Evolutionary conservation across 306 rosid species (phyloP), one percentile per base, ranked within the genome.

Genomic region (Gynostemma pentaphyllum): DNA sequence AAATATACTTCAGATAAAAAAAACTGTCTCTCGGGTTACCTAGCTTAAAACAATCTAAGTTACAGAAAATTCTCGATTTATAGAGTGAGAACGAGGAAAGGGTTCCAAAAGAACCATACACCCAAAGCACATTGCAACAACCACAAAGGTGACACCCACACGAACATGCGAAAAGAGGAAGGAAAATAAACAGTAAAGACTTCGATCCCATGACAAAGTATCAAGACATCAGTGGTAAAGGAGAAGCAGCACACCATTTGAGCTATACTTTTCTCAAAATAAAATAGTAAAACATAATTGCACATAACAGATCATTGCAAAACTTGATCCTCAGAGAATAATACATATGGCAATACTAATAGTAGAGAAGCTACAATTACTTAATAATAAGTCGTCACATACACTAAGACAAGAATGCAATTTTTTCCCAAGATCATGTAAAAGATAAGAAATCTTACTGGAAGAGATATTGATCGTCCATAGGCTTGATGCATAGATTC

Each of bases 391-490:
- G 3, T 36, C 19, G 6, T 37, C 16, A 18, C 36, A 34, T 16
- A 34, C 29, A 5, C 45, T 16, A 11, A n/a, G 41, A 34, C 45
- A 5, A 4, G 19, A 22, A 46, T 22, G 21, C 34, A 60, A 37
- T 5, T 1, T 36, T 40, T 39, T 42, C 66, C 34, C 3, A 47
- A 2, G 27, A 0, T 47, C 29, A 4, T 32, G 2, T 60, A 2
- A 42, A 42, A 1, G 24, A 36, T 27, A 27, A 10, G 4, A 70
- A 19, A 41, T 70, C 89, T 81, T 74, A 87, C 91, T 2, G 81
- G 80, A 72, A 73, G 68, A 52, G 87, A 78, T 21, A 68, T 66
- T 2, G 83, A 75, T 47, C 80, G 72, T 2, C 75, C 50, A 80
- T 32, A 66, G 63, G 67, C 68, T 36, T 62, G 81, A 26, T 28